Evolutionary conservation across 495 filamentous ascomycete species (phyloP).

Genomic region (Talaromyces thailandensis): DNA sequence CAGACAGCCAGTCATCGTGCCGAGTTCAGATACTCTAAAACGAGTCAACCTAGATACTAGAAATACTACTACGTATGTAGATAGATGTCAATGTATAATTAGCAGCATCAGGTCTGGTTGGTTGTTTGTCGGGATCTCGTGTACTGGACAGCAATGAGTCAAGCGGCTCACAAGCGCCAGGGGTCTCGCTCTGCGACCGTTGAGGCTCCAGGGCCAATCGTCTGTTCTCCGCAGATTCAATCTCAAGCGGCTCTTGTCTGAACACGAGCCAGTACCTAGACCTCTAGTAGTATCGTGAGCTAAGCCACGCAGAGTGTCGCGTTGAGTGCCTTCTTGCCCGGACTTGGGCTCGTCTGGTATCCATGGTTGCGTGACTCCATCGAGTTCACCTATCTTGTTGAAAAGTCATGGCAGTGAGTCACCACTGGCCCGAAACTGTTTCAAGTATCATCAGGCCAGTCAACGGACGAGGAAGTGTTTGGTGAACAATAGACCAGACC

Average conservation of each 20-base stretch:
- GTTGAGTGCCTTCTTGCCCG: background rate
- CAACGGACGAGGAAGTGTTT: background rate
- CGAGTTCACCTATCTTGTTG: background rate
- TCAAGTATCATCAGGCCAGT: background rate
- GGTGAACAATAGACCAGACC: background rate
- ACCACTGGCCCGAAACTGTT: background rate
- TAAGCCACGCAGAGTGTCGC: background rate
- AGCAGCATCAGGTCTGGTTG: background rate
- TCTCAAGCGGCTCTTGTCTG: background rate
- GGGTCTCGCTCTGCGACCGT: background rate
- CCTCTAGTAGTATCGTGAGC: background rate
- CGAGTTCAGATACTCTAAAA: background rate
- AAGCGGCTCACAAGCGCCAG: conserved; percentile 1
- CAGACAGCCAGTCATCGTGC: background rate
- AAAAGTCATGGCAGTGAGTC: background rate
- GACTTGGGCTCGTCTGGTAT: background rate
- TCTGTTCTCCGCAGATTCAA: background rate
- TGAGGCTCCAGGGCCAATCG: background rate
- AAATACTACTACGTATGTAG: too few relatives aligned
- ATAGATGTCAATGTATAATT: background rate
- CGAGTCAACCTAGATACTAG: background rate
- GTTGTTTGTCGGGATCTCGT: background rate
- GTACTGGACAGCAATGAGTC: background rate
- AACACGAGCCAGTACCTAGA: background rate
- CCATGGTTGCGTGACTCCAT: background rate